phyloP scores from a whole-genome alignment of 1,284 basidiomycete species.

The Tilletia setariae region DNA sequence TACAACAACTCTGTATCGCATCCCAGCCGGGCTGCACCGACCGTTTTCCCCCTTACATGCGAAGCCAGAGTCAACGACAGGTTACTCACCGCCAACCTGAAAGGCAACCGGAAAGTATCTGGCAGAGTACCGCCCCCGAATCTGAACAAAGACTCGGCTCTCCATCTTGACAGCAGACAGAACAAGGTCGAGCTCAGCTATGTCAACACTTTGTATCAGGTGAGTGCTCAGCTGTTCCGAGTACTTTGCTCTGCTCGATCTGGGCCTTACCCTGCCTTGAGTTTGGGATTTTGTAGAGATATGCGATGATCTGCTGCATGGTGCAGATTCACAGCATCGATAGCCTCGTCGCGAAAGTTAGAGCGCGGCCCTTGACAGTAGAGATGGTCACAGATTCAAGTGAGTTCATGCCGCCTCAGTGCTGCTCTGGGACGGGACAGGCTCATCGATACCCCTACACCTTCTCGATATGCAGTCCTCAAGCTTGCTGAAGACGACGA shows the following conservation, averaged over 20 bases:
- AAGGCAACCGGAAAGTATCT: constrained; percentile 45
- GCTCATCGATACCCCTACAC: neutral
- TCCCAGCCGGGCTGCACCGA: constrained; percentile 24
- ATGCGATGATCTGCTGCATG: neutral
- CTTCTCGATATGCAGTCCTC: constrained; percentile 23
- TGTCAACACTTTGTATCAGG: constrained; percentile 32
- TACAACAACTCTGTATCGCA: constrained; percentile 32
- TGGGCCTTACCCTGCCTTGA: neutral
- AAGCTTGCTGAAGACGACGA: constrained; percentile 46
- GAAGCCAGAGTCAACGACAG: constrained; percentile 43
- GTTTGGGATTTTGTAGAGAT: too few relatives aligned
- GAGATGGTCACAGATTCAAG: constrained; percentile 39
- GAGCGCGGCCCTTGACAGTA: constrained; percentile 33
- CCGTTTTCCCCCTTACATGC: constrained; percentile 47
- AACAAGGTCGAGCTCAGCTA: constrained; percentile 37
- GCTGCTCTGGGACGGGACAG: neutral
- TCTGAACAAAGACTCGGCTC: constrained; percentile 40
- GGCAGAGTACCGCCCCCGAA: constrained; percentile 48
- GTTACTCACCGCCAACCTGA: constrained; percentile 35
- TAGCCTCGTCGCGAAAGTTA: constrained; percentile 35
- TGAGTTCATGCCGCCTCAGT: neutral
- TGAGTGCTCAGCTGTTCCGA: neutral
- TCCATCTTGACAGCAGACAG: neutral
- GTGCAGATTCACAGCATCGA: constrained; percentile 30
- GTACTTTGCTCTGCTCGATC: neutral